Conservation (phyloP, 768 basidiomycete species). For the Tremella fuciformis region DNA sequence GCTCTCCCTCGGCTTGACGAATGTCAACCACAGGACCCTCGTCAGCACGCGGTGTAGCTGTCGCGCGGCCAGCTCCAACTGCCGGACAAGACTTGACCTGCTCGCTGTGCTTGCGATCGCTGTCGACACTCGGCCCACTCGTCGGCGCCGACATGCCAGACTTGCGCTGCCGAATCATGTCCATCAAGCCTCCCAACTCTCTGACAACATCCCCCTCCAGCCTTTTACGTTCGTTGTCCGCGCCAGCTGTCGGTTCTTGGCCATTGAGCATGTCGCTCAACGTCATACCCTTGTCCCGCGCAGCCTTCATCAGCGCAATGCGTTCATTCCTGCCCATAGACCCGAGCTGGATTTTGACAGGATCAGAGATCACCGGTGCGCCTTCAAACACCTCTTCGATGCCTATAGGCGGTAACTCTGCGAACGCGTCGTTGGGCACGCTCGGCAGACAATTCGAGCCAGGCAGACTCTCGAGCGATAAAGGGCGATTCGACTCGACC, state of each 20-base stretch:
- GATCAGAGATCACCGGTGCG: constrained; percentile 1
- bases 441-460: background rate
- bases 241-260: constrained; percentile 1
- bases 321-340: constrained; percentile 40
- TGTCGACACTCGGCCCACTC: too few relatives aligned
- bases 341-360: background rate
- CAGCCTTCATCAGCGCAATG: constrained; percentile 28
- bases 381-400: constrained; percentile 41
- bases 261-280: constrained; percentile 16
- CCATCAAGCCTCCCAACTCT: constrained; percentile 41
- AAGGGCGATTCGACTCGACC: constrained; percentile 6
- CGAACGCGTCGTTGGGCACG: background rate
- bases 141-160: background rate
- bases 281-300: constrained; percentile 28
- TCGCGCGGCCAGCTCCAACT: too few relatives aligned
- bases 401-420: constrained; percentile 30
- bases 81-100: too few relatives aligned
- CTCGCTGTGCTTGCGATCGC: too few relatives aligned
- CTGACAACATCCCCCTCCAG: constrained; percentile 26
- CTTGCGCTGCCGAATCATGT: constrained; percentile 28
- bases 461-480: constrained; percentile 12
- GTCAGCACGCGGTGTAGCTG: too few relatives aligned
- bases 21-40: too few relatives aligned
- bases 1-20: too few relatives aligned
- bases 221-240: background rate